These are phyloP conservation scores for Musa beccarii DNA, from an alignment of 176 grass and related monocot genomes.

Conservation along the genomic window DNA sequence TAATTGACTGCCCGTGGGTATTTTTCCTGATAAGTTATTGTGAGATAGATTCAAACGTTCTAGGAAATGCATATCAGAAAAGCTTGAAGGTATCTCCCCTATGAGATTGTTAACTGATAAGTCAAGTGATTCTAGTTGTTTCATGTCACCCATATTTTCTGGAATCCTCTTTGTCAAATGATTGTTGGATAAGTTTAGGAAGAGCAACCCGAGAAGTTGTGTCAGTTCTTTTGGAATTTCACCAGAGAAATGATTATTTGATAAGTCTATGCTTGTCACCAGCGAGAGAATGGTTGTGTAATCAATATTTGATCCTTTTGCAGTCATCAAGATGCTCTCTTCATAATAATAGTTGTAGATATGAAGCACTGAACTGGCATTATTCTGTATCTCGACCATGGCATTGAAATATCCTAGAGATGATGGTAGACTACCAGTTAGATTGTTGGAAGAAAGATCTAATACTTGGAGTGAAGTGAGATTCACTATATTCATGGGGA, in stretches of 20 bases:
- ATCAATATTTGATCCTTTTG: background rate
- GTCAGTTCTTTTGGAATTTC: constrained; percentile 8
- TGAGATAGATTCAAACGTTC: constrained; percentile 5
- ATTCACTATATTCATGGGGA: background rate
- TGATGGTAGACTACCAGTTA: background rate
- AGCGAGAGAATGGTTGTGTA: background rate
- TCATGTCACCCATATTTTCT: background rate
- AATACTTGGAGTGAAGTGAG: constrained; percentile 8
- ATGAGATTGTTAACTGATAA: constrained; percentile 5
- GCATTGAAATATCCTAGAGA: background rate
- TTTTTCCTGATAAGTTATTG: constrained; percentile 2
- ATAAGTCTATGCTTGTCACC: background rate
- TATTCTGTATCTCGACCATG: background rate
- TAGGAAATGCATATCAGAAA: background rate
- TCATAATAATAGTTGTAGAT: background rate
- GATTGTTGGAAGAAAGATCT: background rate
- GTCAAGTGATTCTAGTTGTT: background rate
- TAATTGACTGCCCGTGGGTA: background rate
- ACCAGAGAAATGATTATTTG: constrained; percentile 1
- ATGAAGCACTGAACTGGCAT: no score
- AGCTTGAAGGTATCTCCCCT: background rate
- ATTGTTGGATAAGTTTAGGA: background rate
- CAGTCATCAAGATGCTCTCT: background rate
- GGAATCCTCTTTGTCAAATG: background rate
- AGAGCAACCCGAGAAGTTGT: background rate